Evolutionary conservation across 2,329 filamentous ascomycete species (phyloP).

Genomic region (Colletotrichum noveboracense): DNA sequence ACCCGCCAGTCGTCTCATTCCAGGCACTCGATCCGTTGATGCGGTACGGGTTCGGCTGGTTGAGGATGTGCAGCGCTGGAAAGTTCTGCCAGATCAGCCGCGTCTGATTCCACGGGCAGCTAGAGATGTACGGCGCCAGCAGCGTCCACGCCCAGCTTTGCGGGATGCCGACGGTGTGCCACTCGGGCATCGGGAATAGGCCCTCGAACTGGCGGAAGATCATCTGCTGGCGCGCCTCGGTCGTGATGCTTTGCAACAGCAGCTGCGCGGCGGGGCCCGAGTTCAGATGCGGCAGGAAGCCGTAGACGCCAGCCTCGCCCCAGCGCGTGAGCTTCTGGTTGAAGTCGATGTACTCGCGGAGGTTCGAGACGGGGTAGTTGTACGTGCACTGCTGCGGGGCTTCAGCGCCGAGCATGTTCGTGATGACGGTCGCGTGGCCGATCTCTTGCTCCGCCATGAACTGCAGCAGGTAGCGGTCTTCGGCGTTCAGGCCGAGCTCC

Average conservation of each 20-base stretch:
- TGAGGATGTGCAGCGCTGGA: slow-evolving; percentile 72
- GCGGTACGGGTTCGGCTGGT: slow-evolving; percentile 77
- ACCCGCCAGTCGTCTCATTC: slow-evolving; percentile 69
- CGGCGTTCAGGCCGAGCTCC: slow-evolving; percentile 68
- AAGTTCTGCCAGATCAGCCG: slow-evolving; percentile 87
- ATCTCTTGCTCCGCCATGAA: slow-evolving; percentile 81
- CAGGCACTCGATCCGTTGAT: slow-evolving; percentile 65
- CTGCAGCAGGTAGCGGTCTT: slow-evolving; percentile 73
- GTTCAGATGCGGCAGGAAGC: slow-evolving; percentile 80
- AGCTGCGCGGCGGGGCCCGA: slow-evolving; percentile 76
- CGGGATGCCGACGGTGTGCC: slow-evolving; percentile 80
- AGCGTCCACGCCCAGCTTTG: slow-evolving; percentile 88
- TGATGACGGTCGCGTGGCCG: slow-evolving; percentile 78
- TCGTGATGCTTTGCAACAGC: slow-evolving; percentile 77
- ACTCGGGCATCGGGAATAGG: slow-evolving; percentile 81
- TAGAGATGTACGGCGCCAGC: slow-evolving; percentile 80
- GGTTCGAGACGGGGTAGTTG: slow-evolving; percentile 78
- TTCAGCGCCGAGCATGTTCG: slow-evolving; percentile 75
- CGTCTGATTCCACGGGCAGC: slow-evolving; percentile 75
- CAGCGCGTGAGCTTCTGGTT: slow-evolving; percentile 84
- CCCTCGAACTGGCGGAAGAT: slow-evolving; percentile 85
- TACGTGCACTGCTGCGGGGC: slow-evolving; percentile 81
- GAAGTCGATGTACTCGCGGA: slow-evolving; percentile 83
- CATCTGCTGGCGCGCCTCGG: slow-evolving; percentile 82
- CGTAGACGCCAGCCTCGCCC: slow-evolving; percentile 81